A percentile compares a stretch with the other conserved stretches of the same genome.
phyloP scores from a whole-genome alignment of 2,329 filamentous ascomycete species.

The Ophiostoma tasmaniense region DNA sequence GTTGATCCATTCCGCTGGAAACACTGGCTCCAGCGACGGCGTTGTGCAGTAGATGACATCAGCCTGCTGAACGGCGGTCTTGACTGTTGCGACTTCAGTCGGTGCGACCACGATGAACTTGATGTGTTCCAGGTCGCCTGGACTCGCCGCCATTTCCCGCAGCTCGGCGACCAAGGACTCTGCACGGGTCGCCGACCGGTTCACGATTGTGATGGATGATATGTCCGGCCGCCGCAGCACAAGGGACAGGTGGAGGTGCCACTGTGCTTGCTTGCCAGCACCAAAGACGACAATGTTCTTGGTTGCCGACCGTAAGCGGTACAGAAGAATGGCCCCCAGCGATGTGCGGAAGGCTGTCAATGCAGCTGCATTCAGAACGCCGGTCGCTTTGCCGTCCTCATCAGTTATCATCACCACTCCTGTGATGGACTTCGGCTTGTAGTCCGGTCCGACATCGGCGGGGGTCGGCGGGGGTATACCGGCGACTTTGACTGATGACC shows the following conservation, averaged over 20 bases:
- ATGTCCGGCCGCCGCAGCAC: constrained; percentile 35
- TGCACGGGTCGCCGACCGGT: constrained; percentile 25
- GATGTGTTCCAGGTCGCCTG: constrained; percentile 32
- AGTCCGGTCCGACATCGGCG: constrained; percentile 15
- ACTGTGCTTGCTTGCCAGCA: constrained; percentile 61
- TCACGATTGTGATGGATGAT: constrained; percentile 28
- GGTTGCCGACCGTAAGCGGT: constrained; percentile 34
- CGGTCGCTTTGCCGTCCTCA: constrained; percentile 46
- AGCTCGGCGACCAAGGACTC: constrained; percentile 32
- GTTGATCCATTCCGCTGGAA: constrained; percentile 46
- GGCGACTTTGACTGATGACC: constrained; percentile 57
- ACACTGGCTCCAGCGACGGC: constrained; percentile 48
- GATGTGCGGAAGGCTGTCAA: constrained; percentile 63
- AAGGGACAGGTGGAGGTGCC: constrained; percentile 60
- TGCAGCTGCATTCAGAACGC: constrained; percentile 58
- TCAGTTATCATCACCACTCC: constrained; percentile 54
- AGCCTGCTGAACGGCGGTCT: constrained; percentile 45
- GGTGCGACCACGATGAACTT: constrained; percentile 25
- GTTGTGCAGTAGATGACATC: constrained; percentile 59
- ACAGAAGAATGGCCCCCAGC: constrained; percentile 53
- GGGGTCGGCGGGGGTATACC: constrained; percentile 24
- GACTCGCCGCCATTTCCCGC: background rate
- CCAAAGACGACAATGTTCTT: constrained; percentile 58
- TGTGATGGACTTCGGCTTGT: constrained; percentile 29
- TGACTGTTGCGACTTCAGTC: constrained; percentile 32